These are phyloP conservation scores for Erythrobasidium hasegawianum DNA, from an alignment of 1,284 basidiomycete genomes.

Conservation along the genomic window DNA sequence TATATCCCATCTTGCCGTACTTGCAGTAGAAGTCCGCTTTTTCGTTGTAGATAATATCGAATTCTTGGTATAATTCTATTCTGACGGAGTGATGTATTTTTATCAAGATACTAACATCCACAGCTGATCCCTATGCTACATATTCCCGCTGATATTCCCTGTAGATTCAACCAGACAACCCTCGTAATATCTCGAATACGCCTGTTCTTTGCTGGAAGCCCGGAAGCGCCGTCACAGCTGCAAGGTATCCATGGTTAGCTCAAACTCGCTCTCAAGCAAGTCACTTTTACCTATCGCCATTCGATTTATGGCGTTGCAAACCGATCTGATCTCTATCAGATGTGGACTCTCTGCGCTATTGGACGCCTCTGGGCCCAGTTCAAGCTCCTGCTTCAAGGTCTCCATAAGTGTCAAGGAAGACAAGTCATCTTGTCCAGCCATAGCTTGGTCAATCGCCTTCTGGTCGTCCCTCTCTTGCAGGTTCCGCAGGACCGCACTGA, in stretches of 20 bases:
- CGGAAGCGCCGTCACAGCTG: constrained; percentile 12
- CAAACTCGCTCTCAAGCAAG: no score
- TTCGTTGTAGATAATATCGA: not conserved
- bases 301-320: constrained; percentile 11
- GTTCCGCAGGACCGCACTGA: not conserved
- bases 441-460: constrained; percentile 12
- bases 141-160: no score
- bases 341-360: not conserved
- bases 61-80: no score
- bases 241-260: not conserved
- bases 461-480: constrained; percentile 17
- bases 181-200: constrained; percentile 8
- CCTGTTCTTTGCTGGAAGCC: constrained; percentile 20
- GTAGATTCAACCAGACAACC: not conserved
- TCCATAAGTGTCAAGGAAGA: constrained; percentile 14
- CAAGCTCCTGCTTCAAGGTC: constrained; percentile 20
- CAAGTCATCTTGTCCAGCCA: constrained; percentile 16
- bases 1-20: not conserved
- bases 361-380: constrained; percentile 3
- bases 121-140: not conserved
- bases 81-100: no score
- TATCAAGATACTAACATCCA: no score
- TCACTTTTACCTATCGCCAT: constrained; percentile 18
- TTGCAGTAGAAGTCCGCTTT: not conserved
- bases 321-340: not conserved